Conservation (phyloP, 2,329 filamentous ascomycete genomes). For the Pseudohalonectria lignicola region DNA sequence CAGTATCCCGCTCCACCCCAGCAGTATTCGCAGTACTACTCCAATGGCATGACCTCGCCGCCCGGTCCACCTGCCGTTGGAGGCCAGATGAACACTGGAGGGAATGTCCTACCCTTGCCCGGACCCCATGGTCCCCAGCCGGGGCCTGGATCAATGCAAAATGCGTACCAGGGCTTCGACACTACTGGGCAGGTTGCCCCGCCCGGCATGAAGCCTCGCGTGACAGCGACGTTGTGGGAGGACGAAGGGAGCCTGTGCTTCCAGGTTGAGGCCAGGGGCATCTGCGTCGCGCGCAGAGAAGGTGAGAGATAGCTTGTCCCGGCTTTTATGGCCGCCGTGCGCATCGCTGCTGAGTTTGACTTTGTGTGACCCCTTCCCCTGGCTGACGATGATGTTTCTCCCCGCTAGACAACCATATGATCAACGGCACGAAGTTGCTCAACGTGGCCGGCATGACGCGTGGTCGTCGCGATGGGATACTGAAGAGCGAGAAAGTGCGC, state of each 20-base stretch:
- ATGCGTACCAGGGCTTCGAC: slow-evolving; percentile 54
- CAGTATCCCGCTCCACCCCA: slow-evolving; percentile 52
- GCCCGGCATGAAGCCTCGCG: slow-evolving; percentile 88
- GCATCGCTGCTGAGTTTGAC: too few species aligned
- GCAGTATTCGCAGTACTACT: slow-evolving; percentile 74
- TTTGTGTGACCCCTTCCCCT: too few species aligned
- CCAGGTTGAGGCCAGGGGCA: slow-evolving; percentile 90
- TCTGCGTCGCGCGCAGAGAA: slow-evolving; percentile 90
- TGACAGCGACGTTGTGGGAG: slow-evolving; percentile 96
- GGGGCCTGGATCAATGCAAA: slow-evolving; percentile 30
- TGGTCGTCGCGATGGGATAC: slow-evolving; percentile 85
- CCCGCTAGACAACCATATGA: slow-evolving; percentile 95
- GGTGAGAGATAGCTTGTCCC: slow-evolving; percentile 56
- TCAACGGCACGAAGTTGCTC: slow-evolving; percentile 92
- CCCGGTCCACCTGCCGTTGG: slow-evolving; percentile 57
- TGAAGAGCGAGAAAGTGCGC: slow-evolving; percentile 94
- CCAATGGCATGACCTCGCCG: slow-evolving; percentile 73
- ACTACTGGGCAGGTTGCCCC: slow-evolving; percentile 88
- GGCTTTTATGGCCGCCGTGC: too few species aligned
- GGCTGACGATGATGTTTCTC: too few species aligned
- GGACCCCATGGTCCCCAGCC: slow-evolving; percentile 34
- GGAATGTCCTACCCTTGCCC: slow-evolving; percentile 62
- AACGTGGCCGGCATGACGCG: slow-evolving; percentile 98
- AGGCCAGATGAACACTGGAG: slow-evolving; percentile 50
- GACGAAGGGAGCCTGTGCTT: slow-evolving; percentile 97